Percentiles rank a stretch among this genome's conserved stretches.
These are phyloP conservation scores for Thinopyrum elongatum DNA, from an alignment of 176 grass and related monocot species.

Conservation along the genomic window DNA sequence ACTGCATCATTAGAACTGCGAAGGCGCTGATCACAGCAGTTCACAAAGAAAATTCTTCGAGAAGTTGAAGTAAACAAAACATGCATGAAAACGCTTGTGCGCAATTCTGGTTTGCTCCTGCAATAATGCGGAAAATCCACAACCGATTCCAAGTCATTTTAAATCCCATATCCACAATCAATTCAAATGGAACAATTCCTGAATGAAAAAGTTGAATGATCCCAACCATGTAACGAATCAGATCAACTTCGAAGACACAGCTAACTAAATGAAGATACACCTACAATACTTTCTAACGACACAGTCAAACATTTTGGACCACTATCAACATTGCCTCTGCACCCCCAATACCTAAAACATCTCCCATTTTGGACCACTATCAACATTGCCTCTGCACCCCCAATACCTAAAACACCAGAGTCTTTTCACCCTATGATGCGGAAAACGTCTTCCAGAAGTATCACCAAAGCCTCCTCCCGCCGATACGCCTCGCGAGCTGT, in stretches of 20 bases:
- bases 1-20: too few species aligned
- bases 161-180: neutral
- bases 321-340: neutral
- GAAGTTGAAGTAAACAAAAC: too few species aligned
- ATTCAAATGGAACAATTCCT: neutral
- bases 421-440: neutral
- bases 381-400: neutral
- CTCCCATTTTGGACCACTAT: neutral
- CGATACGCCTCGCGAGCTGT: slow-evolving; percentile 81
- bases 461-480: slow-evolving; percentile 52
- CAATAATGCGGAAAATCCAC: neutral
- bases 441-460: neutral
- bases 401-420: slow-evolving; percentile 22
- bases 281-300: slow-evolving; percentile 1
- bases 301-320: neutral
- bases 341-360: neutral
- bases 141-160: neutral
- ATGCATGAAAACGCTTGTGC: neutral
- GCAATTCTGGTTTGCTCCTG: neutral
- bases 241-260: neutral
- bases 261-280: slow-evolving; percentile 6
- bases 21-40: too few species aligned
- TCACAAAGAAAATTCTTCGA: too few species aligned
- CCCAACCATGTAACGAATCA: neutral
- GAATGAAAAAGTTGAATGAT: neutral